Conservation (phyloP, 139 green algal genomes). For the Haematococcus lacustris region DNA sequence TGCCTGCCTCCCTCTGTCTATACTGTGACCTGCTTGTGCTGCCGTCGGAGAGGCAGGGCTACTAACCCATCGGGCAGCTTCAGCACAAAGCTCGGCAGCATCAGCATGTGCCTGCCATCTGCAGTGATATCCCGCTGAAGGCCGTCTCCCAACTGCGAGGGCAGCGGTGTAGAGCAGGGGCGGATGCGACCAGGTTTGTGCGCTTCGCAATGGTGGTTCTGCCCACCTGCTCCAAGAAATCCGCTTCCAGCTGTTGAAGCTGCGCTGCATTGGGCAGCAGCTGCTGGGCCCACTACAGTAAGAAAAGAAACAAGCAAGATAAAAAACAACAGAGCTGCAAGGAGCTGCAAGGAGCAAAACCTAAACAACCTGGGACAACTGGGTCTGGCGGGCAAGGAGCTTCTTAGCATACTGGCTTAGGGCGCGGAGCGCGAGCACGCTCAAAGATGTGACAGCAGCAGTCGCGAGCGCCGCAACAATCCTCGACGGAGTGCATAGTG, state of each 20-base stretch:
- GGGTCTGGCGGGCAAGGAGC: no score
- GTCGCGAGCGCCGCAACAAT: no score
- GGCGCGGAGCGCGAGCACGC: no score
- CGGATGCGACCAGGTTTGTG: background rate
- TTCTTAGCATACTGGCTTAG: no score
- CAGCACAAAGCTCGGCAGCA: conserved; percentile 44
- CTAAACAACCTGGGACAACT: no score
- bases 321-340: no score
- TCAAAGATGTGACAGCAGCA: no score
- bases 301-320: no score
- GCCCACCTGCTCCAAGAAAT: conserved; percentile 33
- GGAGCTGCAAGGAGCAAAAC: no score
- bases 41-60: background rate
- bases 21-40: background rate
- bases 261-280: conserved; percentile 19
- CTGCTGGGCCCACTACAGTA: no score
- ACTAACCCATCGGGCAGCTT: conserved; percentile 30
- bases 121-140: conserved; percentile 5
- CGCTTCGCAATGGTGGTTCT: background rate
- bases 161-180: background rate
- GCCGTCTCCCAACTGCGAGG: conserved; percentile 28
- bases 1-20: background rate
- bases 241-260: conserved; percentile 23
- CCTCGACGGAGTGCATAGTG: no score
- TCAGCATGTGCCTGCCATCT: conserved; percentile 32